Evolutionary conservation across 2,329 filamentous ascomycete genomes (phyloP).

Genomic region (Colletotrichum eleusines): DNA sequence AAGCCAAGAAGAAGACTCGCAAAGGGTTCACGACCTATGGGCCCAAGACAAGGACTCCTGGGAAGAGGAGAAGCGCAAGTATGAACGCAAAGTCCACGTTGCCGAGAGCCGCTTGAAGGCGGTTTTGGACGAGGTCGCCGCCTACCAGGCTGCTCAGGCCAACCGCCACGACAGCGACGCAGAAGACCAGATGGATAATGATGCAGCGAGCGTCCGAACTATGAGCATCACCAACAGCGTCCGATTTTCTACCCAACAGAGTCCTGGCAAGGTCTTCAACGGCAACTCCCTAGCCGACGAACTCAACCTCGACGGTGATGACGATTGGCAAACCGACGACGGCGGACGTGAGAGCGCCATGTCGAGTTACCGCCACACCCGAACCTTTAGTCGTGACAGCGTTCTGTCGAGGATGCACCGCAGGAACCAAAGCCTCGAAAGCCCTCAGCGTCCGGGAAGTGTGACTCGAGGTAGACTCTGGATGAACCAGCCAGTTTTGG

Average conservation of each 20-base stretch:
- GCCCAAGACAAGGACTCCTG: constrained; percentile 85
- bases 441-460: constrained; percentile 67
- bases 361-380: constrained; percentile 63
- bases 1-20: constrained; percentile 84
- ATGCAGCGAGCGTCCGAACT: constrained; percentile 79
- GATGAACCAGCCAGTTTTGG: constrained; percentile 67
- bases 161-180: constrained; percentile 66
- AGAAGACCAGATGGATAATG: constrained; percentile 75
- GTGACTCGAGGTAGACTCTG: constrained; percentile 65
- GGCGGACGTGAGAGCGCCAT: constrained; percentile 75
- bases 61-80: constrained; percentile 84
- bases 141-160: constrained; percentile 69
- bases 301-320: constrained; percentile 86
- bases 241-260: constrained; percentile 77
- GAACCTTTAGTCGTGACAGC: constrained; percentile 70
- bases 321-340: constrained; percentile 77
- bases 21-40: constrained; percentile 84
- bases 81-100: constrained; percentile 90
- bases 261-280: constrained; percentile 64
- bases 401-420: constrained; percentile 62
- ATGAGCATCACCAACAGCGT: constrained; percentile 80
- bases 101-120: constrained; percentile 87
- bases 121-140: constrained; percentile 87
- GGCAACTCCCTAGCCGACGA: constrained; percentile 90
- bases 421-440: constrained; percentile 70